These are phyloP conservation scores for Trypanosoma cruzi DNA, from an alignment of 208 protist genomes.

Conservation along the genomic window DNA sequence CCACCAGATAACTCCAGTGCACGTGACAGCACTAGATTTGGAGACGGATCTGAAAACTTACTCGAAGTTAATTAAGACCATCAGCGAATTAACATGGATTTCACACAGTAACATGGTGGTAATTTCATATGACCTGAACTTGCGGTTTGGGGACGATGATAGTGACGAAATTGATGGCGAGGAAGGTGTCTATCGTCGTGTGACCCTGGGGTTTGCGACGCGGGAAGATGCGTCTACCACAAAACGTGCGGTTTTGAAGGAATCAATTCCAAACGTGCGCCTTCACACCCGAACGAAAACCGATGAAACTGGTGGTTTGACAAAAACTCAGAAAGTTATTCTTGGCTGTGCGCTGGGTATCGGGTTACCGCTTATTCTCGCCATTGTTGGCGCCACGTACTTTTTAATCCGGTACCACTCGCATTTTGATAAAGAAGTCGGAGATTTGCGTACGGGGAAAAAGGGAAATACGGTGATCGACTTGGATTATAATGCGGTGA, in stretches of 20 bases:
- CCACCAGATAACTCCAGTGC: background rate
- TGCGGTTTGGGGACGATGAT: no score
- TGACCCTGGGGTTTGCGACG: slow-evolving; percentile 4
- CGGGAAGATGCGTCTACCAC: background rate
- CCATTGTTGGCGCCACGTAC: background rate
- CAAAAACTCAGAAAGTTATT: slow-evolving; percentile 8
- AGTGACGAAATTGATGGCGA: background rate
- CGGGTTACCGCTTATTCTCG: slow-evolving; percentile 7
- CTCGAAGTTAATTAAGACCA: background rate
- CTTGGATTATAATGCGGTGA: background rate
- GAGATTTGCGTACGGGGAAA: background rate
- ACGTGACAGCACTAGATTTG: background rate
- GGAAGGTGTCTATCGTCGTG: background rate
- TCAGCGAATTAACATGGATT: background rate
- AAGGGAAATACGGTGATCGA: background rate
- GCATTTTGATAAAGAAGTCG: background rate
- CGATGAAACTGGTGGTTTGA: background rate
- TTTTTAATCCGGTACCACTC: background rate
- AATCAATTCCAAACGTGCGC: background rate
- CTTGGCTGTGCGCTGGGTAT: slow-evolving; percentile 6
- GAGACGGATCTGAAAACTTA: background rate
- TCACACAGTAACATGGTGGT: background rate
- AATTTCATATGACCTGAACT: no score
- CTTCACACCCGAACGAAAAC: background rate
- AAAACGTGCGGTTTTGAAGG: background rate